phyloP scores from a whole-genome alignment of 495 filamentous ascomycete species.

The Margaritispora aquatica region DNA sequence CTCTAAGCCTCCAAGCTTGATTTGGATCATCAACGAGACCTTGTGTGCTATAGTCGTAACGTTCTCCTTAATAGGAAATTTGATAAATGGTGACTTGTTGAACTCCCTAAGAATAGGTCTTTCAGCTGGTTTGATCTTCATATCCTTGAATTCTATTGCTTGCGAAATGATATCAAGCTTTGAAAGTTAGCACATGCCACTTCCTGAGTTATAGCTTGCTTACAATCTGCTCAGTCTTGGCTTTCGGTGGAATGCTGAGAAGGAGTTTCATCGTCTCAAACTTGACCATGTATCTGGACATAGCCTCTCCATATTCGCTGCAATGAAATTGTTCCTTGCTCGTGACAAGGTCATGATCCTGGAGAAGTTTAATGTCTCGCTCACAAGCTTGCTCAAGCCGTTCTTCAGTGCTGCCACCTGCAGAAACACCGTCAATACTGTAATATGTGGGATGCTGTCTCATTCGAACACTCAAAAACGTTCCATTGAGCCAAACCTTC shows the following conservation, averaged over 20 bases:
- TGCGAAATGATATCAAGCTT: constrained; percentile 62
- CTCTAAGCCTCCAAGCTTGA: constrained; percentile 69
- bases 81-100: constrained; percentile 66
- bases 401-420: constrained; percentile 47
- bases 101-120: constrained; percentile 73
- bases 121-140: constrained; percentile 70
- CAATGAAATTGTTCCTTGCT: constrained; percentile 45
- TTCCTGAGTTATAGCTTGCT: constrained; percentile 26
- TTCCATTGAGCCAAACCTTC: constrained; percentile 75
- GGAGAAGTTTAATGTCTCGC: constrained; percentile 66
- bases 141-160: constrained; percentile 71
- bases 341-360: constrained; percentile 53
- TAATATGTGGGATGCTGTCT: constrained; percentile 77
- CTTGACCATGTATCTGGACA: constrained; percentile 90
- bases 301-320: constrained; percentile 78
- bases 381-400: constrained; percentile 75
- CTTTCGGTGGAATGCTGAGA: constrained; percentile 52
- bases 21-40: constrained; percentile 79
- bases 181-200: constrained; percentile 28
- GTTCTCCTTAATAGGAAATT: constrained; percentile 76
- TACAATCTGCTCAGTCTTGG: constrained; percentile 66
- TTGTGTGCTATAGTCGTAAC: constrained; percentile 71
- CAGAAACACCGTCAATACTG: constrained; percentile 50
- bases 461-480: constrained; percentile 82
- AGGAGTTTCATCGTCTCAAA: constrained; percentile 84